Evolutionary conservation across 371 early-diverging fungal genomes (phyloP).

Genomic region (Mucor racemosus): DNA sequence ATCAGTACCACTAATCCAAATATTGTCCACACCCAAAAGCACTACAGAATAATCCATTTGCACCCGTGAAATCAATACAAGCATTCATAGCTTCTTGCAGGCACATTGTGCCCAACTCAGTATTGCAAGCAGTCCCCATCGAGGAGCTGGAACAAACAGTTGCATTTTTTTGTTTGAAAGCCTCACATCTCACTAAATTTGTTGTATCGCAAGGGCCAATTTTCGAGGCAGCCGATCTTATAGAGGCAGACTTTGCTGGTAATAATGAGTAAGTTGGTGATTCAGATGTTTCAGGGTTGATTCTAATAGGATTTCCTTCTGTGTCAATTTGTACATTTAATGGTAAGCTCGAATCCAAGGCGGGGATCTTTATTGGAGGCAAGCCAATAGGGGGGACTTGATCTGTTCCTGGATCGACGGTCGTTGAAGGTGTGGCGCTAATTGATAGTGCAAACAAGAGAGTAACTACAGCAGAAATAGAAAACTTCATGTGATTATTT

Average conservation of each 20-base stretch:
- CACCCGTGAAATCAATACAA: not conserved
- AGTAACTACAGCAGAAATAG: no score
- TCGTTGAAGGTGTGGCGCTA: not conserved
- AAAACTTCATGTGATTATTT: no score
- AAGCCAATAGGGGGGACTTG: slow-evolving; percentile 1
- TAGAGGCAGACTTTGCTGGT: not conserved
- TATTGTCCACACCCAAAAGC: not conserved
- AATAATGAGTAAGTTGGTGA: not conserved
- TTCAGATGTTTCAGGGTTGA: not conserved
- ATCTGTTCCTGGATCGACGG: not conserved
- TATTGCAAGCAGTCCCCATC: not conserved
- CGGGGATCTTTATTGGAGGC: not conserved
- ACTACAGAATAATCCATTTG: not conserved
- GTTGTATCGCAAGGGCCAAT: not conserved
- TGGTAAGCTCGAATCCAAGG: not conserved
- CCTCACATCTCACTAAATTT: not conserved
- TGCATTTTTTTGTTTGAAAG: not conserved
- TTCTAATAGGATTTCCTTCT: not conserved
- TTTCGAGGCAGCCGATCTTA: not conserved
- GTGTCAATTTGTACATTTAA: not conserved
- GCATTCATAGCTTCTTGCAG: not conserved
- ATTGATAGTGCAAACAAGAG: not conserved
- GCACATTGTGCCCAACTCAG: not conserved
- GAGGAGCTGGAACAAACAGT: not conserved
- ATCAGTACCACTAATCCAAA: no score